Conservation (phyloP, 139 green algal genomes). For the Asterochloris sp. region DNA sequence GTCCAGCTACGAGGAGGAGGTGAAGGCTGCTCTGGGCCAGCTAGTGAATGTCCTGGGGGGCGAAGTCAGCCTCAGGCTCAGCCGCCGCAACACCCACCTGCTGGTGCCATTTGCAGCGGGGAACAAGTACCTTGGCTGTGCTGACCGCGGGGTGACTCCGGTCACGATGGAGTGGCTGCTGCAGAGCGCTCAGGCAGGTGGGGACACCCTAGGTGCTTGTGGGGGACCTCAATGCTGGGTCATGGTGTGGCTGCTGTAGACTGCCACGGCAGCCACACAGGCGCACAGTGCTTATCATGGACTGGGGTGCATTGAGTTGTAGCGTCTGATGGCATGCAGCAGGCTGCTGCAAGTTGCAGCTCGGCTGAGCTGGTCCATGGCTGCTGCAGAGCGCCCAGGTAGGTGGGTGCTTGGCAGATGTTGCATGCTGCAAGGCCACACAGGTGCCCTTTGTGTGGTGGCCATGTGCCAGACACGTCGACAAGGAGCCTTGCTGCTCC, state of each 20-base stretch:
- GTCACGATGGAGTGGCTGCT: constrained; percentile 51
- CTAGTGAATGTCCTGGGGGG: constrained; percentile 37
- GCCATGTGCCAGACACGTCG: no score
- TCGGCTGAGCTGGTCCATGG: constrained; percentile 2
- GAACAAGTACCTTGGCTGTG: constrained; percentile 25
- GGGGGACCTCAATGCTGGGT: no score
- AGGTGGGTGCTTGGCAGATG: neutral
- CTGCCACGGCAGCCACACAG: no score
- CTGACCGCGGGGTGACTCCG: constrained; percentile 27
- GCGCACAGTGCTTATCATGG: no score
- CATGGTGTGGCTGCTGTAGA: no score
- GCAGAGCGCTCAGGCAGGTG: constrained; percentile 20
- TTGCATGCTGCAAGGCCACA: no score
- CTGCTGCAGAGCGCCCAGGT: constrained; percentile 30
- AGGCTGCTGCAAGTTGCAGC: no score
- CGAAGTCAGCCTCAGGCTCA: constrained; percentile 24
- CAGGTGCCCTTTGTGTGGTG: no score
- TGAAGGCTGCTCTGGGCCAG: constrained; percentile 23
- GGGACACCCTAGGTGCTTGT: neutral
- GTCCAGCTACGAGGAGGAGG: constrained; percentile 19
- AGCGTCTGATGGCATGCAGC: no score
- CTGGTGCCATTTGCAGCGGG: constrained; percentile 26
- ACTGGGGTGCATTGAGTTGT: no score
- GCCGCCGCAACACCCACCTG: constrained; percentile 41
- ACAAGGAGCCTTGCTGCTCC: no score